Evolutionary conservation across 1,284 basidiomycete genomes (phyloP), one percentile per base, ranked within the genome.

Genomic region (Cystobasidiaceae sp.): DNA sequence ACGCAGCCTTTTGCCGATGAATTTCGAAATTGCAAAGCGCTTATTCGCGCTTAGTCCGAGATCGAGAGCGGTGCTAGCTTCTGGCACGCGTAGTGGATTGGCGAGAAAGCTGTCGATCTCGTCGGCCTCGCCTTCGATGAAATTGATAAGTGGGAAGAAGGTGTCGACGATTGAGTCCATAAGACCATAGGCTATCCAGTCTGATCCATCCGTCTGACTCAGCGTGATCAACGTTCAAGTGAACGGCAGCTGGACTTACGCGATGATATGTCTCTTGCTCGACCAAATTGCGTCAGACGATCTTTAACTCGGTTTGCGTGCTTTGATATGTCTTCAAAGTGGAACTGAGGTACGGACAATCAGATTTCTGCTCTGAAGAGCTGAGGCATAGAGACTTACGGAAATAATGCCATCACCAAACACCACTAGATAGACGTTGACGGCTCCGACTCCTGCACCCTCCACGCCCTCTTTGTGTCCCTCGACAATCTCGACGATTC

Each of bases 141-240:
- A 86, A 59, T 87, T 83, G 51, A 94, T 80, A 62, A 92, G 81
- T 1, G 93, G 93, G 76, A 93, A 91, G 78, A 96, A 96, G 1
- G 90, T 86, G 75, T 97, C 93, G 32, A 97, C 91, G 55, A 97
- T 86, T 1, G 92, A 94, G 74, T 97, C 93, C 74, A 97, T 81
- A 57, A 97, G 82, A 17, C 88, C 90, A 76, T 97, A 92, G 0
- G 91, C 90, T 70, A 97, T 91, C 92, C 92, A 97, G 75, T 94
- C 91, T 89, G 74, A 30, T 21, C 61, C 71, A 50, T 8, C 70
- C 60, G 50, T n/a, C n/a, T 67, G n/a, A n/a, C n/a, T n/a, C n/a
- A n/a, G n/a, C n/a, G n/a, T n/a, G n/a, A n/a, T n/a, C n/a, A n/a
- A n/a, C n/a, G n/a, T n/a, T n/a, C n/a, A 17, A 41, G 19, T 11